Percentiles rank a stretch among this genome's conserved stretches.
phyloP scores from a whole-genome alignment of 805 yeast genomes.

The Wickerhamiella dianesei region DNA sequence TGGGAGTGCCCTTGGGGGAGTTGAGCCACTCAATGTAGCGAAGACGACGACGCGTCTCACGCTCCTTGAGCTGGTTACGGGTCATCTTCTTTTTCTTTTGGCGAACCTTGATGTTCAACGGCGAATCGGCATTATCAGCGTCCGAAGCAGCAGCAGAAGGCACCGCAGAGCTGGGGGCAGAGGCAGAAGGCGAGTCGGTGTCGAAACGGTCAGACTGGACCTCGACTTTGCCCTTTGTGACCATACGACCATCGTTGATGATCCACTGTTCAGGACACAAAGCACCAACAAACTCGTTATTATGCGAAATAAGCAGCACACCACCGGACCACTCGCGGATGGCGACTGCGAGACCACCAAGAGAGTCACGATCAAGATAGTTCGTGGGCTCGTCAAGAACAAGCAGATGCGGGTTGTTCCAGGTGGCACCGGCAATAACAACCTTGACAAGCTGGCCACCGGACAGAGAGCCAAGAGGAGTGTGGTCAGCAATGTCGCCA shows the following conservation, averaged over 20 bases:
- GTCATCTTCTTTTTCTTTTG: slow-evolving; percentile 93
- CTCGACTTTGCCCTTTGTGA: slow-evolving; percentile 64
- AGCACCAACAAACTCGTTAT: slow-evolving; percentile 93
- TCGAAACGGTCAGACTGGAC: slow-evolving; percentile 73
- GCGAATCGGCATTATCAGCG: slow-evolving; percentile 50
- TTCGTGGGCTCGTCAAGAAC: slow-evolving; percentile 98
- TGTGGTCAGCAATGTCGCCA: slow-evolving; percentile 96
- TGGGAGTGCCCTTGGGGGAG: slow-evolving; percentile 96
- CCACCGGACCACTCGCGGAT: slow-evolving; percentile 98
- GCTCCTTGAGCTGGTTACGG: slow-evolving; percentile 84
- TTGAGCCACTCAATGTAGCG: slow-evolving; percentile 90
- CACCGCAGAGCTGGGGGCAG: slow-evolving; percentile 30
- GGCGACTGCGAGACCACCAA: slow-evolving; percentile 95
- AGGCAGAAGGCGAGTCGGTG: slow-evolving; percentile 42
- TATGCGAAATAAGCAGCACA: slow-evolving; percentile 96
- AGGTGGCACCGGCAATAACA: slow-evolving; percentile 98
- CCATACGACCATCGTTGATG: slow-evolving; percentile 82
- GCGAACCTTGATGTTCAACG: slow-evolving; percentile 89
- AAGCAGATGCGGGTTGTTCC: slow-evolving; percentile 96
- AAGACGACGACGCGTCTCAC: slow-evolving; percentile 86
- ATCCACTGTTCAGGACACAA: slow-evolving; percentile 98
- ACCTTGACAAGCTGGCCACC: slow-evolving; percentile 98
- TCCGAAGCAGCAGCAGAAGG: slow-evolving; percentile 36
- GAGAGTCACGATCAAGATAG: slow-evolving; percentile 92
- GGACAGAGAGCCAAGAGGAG: slow-evolving; percentile 89